phyloP scores from a whole-genome alignment of 768 basidiomycete genomes.

The Suillus fuscotomentosus region DNA sequence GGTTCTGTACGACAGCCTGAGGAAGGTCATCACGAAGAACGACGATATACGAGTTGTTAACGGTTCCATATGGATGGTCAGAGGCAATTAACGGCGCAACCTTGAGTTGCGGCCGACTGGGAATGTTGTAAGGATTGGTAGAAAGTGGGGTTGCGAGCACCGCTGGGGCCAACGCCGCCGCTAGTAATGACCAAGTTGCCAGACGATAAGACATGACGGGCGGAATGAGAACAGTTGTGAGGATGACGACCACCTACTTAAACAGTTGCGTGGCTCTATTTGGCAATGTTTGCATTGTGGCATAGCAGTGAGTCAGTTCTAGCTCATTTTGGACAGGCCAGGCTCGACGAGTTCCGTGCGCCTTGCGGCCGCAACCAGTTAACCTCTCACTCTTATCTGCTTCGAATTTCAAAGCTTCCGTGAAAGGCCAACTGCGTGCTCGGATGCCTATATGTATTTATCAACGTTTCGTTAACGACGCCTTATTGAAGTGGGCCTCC shows the following conservation, averaged over 20 bases:
- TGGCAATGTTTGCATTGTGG: conserved; percentile 31
- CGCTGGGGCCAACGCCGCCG: conserved; percentile 36
- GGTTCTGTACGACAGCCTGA: conserved; percentile 59
- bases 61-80: conserved; percentile 64
- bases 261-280: conserved; percentile 15
- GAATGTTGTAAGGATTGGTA: conserved; percentile 34
- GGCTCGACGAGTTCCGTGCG: no score
- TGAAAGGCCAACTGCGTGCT: neutral
- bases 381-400: neutral
- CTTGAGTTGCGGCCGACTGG: conserved; percentile 43
- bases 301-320: conserved; percentile 2
- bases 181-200: conserved; percentile 34
- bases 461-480: neutral
- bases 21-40: conserved; percentile 75
- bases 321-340: conserved; percentile 1
- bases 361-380: neutral
- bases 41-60: conserved; percentile 95
- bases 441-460: neutral
- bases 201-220: conserved; percentile 34
- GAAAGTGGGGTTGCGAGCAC: conserved; percentile 44
- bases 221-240: conserved; percentile 14
- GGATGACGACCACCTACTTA: conserved; percentile 21
- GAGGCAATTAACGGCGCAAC: conserved; percentile 61
- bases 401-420: neutral
- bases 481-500: neutral